Evolutionary conservation across 73 alveolate genomes (phyloP).

Genomic region (Paramecium primaurelia): DNA sequence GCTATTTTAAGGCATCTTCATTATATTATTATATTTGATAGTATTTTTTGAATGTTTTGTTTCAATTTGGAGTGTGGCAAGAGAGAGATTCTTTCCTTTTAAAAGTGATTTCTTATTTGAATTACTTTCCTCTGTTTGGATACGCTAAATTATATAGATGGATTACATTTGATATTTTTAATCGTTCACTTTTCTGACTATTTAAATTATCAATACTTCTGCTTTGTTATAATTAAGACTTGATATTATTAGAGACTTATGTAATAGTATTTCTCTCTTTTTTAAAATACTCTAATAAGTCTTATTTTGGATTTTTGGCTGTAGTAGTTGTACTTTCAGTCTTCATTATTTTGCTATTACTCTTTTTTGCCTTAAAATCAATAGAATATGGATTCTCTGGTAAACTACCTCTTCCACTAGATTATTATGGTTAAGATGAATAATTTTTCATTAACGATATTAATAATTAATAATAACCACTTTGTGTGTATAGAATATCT

Average conservation of each 20-base stretch:
- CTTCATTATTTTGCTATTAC: neutral
- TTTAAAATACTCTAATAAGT: conserved; percentile 28
- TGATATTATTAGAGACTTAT: neutral
- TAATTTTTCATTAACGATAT: conserved; percentile 21
- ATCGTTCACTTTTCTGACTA: conserved; percentile 16
- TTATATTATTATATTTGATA: neutral
- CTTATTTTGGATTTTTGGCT: conserved; percentile 8
- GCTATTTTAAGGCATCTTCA: neutral
- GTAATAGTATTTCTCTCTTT: neutral
- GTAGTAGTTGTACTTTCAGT: neutral
- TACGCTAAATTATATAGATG: neutral
- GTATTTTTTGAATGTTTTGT: neutral
- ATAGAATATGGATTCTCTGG: neutral
- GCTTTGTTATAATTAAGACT: neutral
- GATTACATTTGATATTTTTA: neutral
- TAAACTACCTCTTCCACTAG: neutral
- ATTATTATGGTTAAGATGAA: neutral
- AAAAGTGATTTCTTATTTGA: neutral
- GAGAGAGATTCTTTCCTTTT: conserved; percentile 26
- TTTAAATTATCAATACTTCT: conserved; percentile 10
- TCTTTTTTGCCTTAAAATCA: neutral
- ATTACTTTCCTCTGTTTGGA: conserved; percentile 17
- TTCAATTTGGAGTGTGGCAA: neutral
- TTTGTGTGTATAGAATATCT: neutral
- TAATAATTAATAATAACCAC: neutral